These are phyloP conservation scores for Pseudophaeomoniella oleicola DNA, from an alignment of 2,329 filamentous ascomycete species.

Conservation along the genomic window DNA sequence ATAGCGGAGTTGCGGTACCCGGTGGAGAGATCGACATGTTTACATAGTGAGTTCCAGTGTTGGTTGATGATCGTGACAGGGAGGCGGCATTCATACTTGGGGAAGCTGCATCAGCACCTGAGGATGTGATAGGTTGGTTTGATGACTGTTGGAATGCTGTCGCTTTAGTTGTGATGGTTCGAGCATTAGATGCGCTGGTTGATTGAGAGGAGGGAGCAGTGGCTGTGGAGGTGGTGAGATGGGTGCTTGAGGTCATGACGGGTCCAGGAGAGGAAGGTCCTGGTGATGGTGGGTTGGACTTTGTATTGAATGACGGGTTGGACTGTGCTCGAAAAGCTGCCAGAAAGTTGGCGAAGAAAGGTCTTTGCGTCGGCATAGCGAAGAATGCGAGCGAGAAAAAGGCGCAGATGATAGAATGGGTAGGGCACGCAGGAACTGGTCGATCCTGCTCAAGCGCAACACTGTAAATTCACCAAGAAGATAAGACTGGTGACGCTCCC, in stretches of 20 bases:
- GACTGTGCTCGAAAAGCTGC: conserved; percentile 53
- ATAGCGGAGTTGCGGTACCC: conserved; percentile 14
- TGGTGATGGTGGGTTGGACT: conserved; percentile 25
- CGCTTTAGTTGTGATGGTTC: conserved; percentile 3
- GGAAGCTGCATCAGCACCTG: conserved; percentile 22
- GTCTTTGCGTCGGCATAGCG: conserved; percentile 53
- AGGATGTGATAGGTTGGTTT: conserved; percentile 20
- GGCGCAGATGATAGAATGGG: conserved; percentile 11
- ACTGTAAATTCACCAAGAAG: not conserved
- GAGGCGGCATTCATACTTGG: conserved; percentile 20
- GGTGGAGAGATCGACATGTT: conserved; percentile 22
- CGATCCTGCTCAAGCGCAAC: not conserved
- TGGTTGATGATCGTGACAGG: conserved; percentile 9
- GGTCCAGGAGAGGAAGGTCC: conserved; percentile 14
- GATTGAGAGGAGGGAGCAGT: conserved; percentile 9
- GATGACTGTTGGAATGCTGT: not conserved
- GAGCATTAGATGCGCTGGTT: conserved; percentile 10
- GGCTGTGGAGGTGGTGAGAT: conserved; percentile 18
- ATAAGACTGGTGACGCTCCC: not conserved
- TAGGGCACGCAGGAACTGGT: not conserved
- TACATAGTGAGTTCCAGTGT: conserved; percentile 16
- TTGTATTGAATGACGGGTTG: conserved; percentile 36
- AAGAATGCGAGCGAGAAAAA: too few species aligned
- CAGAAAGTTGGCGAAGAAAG: conserved; percentile 53
- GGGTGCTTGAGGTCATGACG: conserved; percentile 17